phyloP scores from a whole-genome alignment of 257 asterid species.

The Solanum rostratum region DNA sequence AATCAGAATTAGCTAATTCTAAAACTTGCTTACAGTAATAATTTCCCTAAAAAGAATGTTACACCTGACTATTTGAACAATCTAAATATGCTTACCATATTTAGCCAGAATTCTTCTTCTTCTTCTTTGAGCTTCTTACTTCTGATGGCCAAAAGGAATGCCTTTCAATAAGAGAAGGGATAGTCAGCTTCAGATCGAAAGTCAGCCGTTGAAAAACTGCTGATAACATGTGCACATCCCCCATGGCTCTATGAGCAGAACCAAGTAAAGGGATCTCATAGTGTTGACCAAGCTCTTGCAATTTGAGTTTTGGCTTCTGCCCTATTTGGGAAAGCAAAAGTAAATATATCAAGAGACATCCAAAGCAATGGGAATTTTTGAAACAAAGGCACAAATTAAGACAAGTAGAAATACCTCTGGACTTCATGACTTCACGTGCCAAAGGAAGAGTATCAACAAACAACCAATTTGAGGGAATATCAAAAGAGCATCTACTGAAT shows the following conservation, averaged over 20 bases:
- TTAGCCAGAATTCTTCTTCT: constrained; percentile 22
- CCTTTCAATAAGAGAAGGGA: constrained; percentile 36
- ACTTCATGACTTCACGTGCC: constrained; percentile 57
- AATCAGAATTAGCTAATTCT: background rate
- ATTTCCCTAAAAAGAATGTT: background rate
- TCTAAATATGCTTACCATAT: background rate
- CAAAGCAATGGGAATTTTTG: background rate
- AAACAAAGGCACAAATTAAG: background rate
- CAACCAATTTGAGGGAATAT: constrained; percentile 68
- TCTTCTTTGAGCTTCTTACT: constrained; percentile 13
- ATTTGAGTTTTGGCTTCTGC: constrained; percentile 18
- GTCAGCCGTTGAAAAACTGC: constrained; percentile 62
- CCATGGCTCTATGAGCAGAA: constrained; percentile 71
- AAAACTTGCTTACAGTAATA: background rate
- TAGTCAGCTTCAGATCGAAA: constrained; percentile 38
- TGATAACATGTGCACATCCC: constrained; percentile 62
- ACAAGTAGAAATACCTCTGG: constrained; percentile 33
- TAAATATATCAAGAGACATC: background rate
- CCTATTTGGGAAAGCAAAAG: constrained; percentile 25
- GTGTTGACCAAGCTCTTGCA: constrained; percentile 53
- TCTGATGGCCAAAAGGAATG: constrained; percentile 33
- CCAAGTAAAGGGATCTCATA: constrained; percentile 48
- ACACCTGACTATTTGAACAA: background rate
- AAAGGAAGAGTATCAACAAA: constrained; percentile 64
- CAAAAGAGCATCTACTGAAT: constrained; percentile 50